phyloP scores from a whole-genome alignment of 1,284 basidiomycete genomes.

The Rhodotorula sp. region DNA sequence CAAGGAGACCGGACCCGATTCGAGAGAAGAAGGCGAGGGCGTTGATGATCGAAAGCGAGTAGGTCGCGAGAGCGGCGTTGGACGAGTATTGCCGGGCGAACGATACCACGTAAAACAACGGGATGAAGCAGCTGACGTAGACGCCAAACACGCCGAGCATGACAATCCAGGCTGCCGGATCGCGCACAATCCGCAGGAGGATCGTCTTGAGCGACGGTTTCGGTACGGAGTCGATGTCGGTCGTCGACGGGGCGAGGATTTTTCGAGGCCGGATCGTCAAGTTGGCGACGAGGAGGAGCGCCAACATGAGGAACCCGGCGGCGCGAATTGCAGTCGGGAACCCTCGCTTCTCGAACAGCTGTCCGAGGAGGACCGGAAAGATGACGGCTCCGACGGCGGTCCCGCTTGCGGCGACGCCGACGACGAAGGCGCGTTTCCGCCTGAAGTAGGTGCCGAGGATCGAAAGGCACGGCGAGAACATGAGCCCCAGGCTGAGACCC shows the following conservation, averaged over 20 bases:
- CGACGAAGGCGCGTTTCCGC: constrained; percentile 21
- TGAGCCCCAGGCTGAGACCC: constrained; percentile 31
- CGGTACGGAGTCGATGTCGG: not conserved
- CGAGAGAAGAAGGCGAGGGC: constrained; percentile 30
- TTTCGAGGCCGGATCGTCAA: constrained; percentile 27
- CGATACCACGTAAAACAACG: constrained; percentile 26
- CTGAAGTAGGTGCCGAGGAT: constrained; percentile 35
- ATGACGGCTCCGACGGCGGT: constrained; percentile 29
- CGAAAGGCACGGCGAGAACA: constrained; percentile 34
- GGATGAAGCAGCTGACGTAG: constrained; percentile 16
- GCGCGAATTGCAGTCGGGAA: constrained; percentile 22
- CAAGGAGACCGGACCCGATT: constrained; percentile 24
- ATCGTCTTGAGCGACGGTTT: not conserved
- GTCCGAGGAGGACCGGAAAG: constrained; percentile 32
- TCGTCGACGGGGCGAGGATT: not conserved
- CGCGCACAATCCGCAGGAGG: constrained; percentile 17
- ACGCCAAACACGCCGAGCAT: constrained; percentile 21
- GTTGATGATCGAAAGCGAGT: constrained; percentile 38
- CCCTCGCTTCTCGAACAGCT: constrained; percentile 18
- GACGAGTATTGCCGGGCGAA: constrained; percentile 8
- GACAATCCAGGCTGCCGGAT: constrained; percentile 26
- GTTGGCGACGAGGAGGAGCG: constrained; percentile 33
- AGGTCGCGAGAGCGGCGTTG: constrained; percentile 7
- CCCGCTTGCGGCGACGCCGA: constrained; percentile 32
- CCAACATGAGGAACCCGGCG: constrained; percentile 30